Conservation (phyloP, 306 rosid genomes). For the Ziziphus jujuba region DNA sequence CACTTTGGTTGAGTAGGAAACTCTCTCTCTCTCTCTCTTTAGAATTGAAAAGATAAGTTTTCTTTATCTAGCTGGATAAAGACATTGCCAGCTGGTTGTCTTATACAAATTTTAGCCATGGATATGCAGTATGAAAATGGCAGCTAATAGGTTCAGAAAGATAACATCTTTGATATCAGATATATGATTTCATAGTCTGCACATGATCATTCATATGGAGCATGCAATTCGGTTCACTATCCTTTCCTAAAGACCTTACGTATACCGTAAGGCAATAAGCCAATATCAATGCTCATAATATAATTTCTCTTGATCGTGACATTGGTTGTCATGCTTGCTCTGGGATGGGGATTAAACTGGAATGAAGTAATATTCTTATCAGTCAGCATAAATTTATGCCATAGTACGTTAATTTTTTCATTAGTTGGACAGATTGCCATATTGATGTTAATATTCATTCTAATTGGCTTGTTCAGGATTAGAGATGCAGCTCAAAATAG, state of each 20-base stretch:
- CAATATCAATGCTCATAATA: not conserved
- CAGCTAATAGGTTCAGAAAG: not conserved
- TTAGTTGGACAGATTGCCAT: not conserved
- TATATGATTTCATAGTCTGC: not conserved
- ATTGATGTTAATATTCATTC: not conserved
- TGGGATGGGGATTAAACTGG: too few relatives aligned
- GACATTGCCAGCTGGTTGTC: not conserved
- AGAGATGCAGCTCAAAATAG: conserved; percentile 38
- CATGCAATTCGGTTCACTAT: not conserved
- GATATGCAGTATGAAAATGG: conserved; percentile 4
- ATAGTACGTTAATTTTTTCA: not conserved
- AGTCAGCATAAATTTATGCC: not conserved
- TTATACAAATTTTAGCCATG: not conserved
- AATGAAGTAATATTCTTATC: not conserved
- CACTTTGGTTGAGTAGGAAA: not conserved
- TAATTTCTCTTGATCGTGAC: not conserved
- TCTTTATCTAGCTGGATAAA: not conserved
- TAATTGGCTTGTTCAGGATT: conserved; percentile 40
- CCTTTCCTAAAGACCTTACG: not conserved
- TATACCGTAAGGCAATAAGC: too few relatives aligned
- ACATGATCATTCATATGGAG: not conserved
- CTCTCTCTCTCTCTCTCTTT: not conserved
- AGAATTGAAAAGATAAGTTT: not conserved
- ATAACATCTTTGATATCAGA: not conserved
- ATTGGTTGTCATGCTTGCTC: not conserved